phyloP scores from a whole-genome alignment of 1,284 basidiomycete species.

The Golubevia sp. region DNA sequence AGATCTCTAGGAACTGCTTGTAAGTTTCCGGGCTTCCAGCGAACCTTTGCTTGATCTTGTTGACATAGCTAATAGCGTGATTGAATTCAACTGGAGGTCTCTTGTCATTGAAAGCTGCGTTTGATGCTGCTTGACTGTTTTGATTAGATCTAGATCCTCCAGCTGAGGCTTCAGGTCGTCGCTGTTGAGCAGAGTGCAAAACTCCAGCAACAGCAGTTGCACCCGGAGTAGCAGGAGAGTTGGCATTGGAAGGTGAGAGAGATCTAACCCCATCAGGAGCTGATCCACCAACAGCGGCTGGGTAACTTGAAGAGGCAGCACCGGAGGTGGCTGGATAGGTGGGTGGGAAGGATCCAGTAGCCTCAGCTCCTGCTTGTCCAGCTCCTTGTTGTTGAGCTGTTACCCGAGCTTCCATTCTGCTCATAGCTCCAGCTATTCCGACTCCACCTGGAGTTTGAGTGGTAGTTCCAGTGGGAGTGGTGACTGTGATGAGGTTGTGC shows the following conservation, averaged over 20 bases:
- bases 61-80: conserved; percentile 96
- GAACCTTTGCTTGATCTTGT: conserved; percentile 97
- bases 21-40: conserved; percentile 91
- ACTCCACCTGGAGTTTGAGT: conserved; percentile 65
- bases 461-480: conserved; percentile 85
- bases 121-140: background rate
- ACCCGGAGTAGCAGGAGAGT: conserved; percentile 18
- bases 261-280: conserved; percentile 1
- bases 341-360: conserved; percentile 4
- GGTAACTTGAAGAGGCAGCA: conserved; percentile 6
- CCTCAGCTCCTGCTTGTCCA: too few species aligned
- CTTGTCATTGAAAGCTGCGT: conserved; percentile 22
- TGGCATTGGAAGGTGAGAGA: conserved; percentile 5
- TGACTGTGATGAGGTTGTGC: conserved; percentile 86
- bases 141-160: background rate
- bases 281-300: conserved; percentile 11
- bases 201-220: conserved; percentile 24
- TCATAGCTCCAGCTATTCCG: conserved; percentile 9
- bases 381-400: conserved; percentile 2
- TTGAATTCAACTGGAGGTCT: conserved; percentile 80
- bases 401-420: conserved; percentile 3
- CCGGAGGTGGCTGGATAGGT: conserved; percentile 1
- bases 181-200: too few species aligned
- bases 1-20: conserved; percentile 96
- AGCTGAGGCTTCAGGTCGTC: too few species aligned